Base-by-base conservation (phyloP, 1,139 yeast species). In the Geotrichum cucujoidarum region DNA sequence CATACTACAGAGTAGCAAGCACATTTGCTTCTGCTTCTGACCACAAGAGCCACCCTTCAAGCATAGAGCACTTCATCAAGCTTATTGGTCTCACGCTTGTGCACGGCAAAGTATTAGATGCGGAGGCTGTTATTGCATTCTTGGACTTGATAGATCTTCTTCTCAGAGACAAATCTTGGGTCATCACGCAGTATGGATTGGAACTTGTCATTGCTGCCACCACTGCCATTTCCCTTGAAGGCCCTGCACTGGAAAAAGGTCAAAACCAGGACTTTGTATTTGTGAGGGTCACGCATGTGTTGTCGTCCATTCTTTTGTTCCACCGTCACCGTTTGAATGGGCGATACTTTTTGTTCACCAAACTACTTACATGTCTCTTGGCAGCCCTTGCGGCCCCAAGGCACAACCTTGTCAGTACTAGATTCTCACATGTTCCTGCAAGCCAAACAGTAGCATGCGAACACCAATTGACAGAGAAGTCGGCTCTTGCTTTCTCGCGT, bases 271-370 rank as follows among this genome's bases (percentile, higher is more conserved):
- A 47, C 31, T 43, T 37, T 2, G 39, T 25, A 2, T 47, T 22
- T 27, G 17, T 20, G 2, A 38, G 43, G 3, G 4, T 47, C 17
- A 41, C 49, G 13, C 30, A 35, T 17, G 47, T 45, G 11, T 17
- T 49, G 25, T 50, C 65, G 1, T 57, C 63, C 29, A 66, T 84
- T 1, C 64, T 89, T 11, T 68, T 86, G 22, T 76, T 77, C 60
- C 94, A 88, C 57, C 75, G 96, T 47, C 78, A 71, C 60, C 77
- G 90, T 58, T 67, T 88, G 29, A 71, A 81, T 0, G 79, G 83
- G 29, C 78, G 97, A 61, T 81, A 85, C 58, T 95, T 88, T 61
- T 59, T 88, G 37, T 57, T 88, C 2, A 69, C 78, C 16, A 61
- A 71, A 3, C 64, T 75, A 0, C 71, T 83, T 47, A 69, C 74